Percentiles rank a stretch among this genome's conserved stretches.
Conservation (phyloP, 148 eudicot genomes). For the Camellia granthamiana region DNA sequence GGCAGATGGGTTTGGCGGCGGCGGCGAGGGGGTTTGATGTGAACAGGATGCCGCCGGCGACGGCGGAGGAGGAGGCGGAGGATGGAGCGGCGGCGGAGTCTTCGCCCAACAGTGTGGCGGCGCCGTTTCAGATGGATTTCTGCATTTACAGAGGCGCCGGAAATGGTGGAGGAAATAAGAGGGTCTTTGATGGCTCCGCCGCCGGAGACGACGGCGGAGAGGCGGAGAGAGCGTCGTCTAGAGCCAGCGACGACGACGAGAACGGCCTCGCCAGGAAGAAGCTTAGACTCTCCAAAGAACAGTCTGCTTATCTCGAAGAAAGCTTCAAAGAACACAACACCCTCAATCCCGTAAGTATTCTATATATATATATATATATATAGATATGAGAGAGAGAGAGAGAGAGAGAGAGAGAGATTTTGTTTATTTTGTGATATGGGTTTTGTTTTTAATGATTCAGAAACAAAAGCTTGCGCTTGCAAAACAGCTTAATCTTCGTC, state of each 20-base stretch:
- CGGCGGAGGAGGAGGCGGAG: slow-evolving; percentile 26
- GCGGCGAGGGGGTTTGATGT: slow-evolving; percentile 39
- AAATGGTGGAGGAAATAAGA: slow-evolving; percentile 17
- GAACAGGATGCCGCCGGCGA: slow-evolving; percentile 32
- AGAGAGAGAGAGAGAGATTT: background rate
- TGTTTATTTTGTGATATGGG: background rate
- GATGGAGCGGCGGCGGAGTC: slow-evolving; percentile 30
- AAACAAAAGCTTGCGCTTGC: slow-evolving; percentile 58
- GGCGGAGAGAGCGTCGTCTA: slow-evolving; percentile 27
- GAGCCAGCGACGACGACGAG: slow-evolving; percentile 51
- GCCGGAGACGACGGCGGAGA: slow-evolving; percentile 33
- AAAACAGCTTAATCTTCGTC: slow-evolving; percentile 48
- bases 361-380: background rate
- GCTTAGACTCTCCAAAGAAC: slow-evolving; percentile 43
- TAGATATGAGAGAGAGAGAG: no score
- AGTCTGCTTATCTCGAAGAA: slow-evolving; percentile 53
- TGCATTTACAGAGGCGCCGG: slow-evolving; percentile 15
- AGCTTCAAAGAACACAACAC: slow-evolving; percentile 54
- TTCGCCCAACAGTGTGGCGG: slow-evolving; percentile 36
- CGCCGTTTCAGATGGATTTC: slow-evolving; percentile 29
- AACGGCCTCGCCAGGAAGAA: slow-evolving; percentile 33
- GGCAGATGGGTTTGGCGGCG: slow-evolving; percentile 25
- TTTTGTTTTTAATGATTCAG: slow-evolving; percentile 24
- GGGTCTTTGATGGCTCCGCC: slow-evolving; percentile 20
- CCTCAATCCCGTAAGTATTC: slow-evolving; percentile 46